These are phyloP conservation scores for Rhytidiadelphus loreus DNA, from an alignment of 225 moss, liverwort and hornwort species.

Conservation along the genomic window DNA sequence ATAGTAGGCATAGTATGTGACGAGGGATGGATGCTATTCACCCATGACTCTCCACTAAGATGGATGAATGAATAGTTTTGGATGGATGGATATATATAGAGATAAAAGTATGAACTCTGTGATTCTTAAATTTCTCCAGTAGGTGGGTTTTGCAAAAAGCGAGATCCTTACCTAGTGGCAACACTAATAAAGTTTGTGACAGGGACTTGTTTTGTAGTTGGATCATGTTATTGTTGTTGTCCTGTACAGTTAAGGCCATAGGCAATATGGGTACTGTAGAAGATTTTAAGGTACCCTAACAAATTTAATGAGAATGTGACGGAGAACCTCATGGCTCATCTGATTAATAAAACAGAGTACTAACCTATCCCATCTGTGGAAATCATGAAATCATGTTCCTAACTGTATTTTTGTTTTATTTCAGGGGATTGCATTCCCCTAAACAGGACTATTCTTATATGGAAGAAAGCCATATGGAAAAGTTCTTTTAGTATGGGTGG, in stretches of 20 bases:
- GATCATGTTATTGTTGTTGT: not conserved
- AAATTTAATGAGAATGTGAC: not conserved
- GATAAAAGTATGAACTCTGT: not conserved
- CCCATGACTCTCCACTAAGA: not conserved
- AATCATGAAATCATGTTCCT: not conserved
- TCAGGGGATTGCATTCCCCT: not conserved
- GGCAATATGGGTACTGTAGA: not conserved
- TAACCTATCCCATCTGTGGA: not conserved
- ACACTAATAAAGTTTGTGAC: not conserved
- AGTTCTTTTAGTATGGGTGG: accelerated
- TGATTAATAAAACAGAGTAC: not conserved
- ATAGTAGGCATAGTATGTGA: not conserved
- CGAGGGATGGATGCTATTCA: not conserved
- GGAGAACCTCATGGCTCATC: not conserved
- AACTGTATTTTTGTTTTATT: not conserved
- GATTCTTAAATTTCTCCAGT: not conserved
- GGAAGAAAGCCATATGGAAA: not conserved
- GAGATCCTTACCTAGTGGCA: not conserved
- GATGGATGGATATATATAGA: too few species aligned
- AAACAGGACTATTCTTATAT: not conserved
- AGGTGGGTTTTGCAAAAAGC: not conserved
- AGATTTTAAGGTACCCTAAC: not conserved
- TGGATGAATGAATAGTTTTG: not conserved
- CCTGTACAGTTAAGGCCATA: too few species aligned
- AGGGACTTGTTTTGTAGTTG: not conserved